A percentile compares a stretch with the other conserved stretches of the same genome.
Conservation (phyloP, 371 early-diverging fungal genomes). For the Phascolomyces articulosus region DNA sequence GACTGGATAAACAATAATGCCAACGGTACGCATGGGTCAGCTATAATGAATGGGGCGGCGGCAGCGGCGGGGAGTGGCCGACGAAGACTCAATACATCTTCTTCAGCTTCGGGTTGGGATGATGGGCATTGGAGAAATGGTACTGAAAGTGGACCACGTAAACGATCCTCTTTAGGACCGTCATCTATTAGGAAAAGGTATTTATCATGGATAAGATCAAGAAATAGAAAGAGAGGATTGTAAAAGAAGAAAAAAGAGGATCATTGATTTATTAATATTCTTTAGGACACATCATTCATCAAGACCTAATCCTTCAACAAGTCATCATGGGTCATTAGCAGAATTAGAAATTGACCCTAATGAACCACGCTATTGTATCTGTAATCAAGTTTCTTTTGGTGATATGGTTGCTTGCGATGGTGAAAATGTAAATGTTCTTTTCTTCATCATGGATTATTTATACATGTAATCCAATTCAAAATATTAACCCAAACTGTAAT, state of each 20-base stretch:
- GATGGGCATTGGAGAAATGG: slow-evolving; percentile 1
- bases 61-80: neutral
- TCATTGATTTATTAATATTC: neutral
- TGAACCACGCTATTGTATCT: slow-evolving; percentile 95
- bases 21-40: neutral
- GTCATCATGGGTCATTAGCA: slow-evolving; percentile 25
- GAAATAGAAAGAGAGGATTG: slow-evolving; percentile 9
- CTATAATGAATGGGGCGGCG: neutral
- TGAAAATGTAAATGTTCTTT: slow-evolving; percentile 66
- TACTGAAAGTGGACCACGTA: slow-evolving; percentile 5
- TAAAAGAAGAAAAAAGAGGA: neutral
- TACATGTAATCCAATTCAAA: too few species aligned
- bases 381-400: slow-evolving; percentile 95
- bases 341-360: slow-evolving; percentile 92
- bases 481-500: neutral
- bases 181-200: slow-evolving; percentile 12
- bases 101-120: neutral
- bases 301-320: slow-evolving; percentile 35
- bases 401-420: slow-evolving; percentile 98
- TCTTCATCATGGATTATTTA: neutral
- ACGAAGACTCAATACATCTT: neutral
- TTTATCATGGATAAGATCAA: neutral
- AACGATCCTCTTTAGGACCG: slow-evolving; percentile 1
- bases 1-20: slow-evolving; percentile 30
- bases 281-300: slow-evolving; percentile 37